Evolutionary conservation across 345 rosid species (phyloP).

Genomic region (Clausena lansium): DNA sequence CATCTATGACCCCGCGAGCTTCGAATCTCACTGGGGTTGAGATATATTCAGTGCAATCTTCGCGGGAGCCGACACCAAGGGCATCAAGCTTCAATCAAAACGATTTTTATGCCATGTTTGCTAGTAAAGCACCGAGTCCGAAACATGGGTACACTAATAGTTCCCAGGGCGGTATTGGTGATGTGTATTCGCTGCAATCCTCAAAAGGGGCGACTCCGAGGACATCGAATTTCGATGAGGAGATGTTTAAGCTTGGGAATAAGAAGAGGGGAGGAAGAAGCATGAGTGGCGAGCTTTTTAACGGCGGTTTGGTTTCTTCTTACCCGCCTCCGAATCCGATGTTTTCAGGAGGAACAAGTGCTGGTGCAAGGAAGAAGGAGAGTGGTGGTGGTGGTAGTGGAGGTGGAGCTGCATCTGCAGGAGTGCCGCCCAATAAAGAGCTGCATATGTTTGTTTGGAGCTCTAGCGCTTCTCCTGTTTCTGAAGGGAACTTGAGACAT

Average conservation of each 20-base stretch:
- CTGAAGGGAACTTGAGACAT: slow-evolving; percentile 25
- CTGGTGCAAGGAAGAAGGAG: slow-evolving; percentile 6
- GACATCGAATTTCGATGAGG: slow-evolving; percentile 36
- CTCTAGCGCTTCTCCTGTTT: slow-evolving; percentile 37
- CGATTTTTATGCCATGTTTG: slow-evolving; percentile 36
- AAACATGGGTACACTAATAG: slow-evolving; percentile 14
- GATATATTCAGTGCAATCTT: slow-evolving; percentile 47
- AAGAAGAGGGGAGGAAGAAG: slow-evolving; percentile 24
- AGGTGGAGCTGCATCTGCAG: too few relatives aligned
- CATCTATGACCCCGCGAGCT: slow-evolving; percentile 41
- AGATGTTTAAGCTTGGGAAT: slow-evolving; percentile 19
- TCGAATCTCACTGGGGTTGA: slow-evolving; percentile 51
- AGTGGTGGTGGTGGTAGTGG: neutral
- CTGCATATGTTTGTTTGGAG: slow-evolving; percentile 51
- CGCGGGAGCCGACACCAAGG: slow-evolving; percentile 44
- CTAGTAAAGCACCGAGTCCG: slow-evolving; percentile 13
- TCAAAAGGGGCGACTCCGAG: slow-evolving; percentile 30
- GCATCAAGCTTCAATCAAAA: slow-evolving; percentile 52
- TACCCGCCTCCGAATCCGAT: slow-evolving; percentile 26
- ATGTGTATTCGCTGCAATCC: slow-evolving; percentile 14
- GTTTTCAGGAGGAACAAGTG: slow-evolving; percentile 14
- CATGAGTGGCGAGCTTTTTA: slow-evolving; percentile 36
- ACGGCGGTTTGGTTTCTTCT: slow-evolving; percentile 12
- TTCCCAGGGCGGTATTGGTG: slow-evolving; percentile 4
- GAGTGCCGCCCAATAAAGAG: slow-evolving; percentile 23